Base-by-base conservation (phyloP, 1,284 basidiomycete species). In the Clitocybe nebularis region DNA sequence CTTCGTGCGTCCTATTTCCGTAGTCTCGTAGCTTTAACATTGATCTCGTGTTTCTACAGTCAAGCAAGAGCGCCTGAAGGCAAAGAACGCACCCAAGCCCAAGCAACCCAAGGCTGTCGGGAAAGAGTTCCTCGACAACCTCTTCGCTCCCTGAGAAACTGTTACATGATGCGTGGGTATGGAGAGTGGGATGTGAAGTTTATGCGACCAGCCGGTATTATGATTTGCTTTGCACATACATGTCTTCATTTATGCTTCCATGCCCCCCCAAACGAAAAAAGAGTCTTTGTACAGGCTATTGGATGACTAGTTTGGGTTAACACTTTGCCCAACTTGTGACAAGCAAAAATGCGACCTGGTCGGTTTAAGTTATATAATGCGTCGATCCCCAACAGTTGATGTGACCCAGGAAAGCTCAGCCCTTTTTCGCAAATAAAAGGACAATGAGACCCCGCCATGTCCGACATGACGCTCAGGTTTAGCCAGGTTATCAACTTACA, bases 51-150 rank as follows among this genome's bases (percentile, higher is more conserved):
- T 13, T 35, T 47, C n/a, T 51, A 40, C 52, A 86, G 83, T 84
- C 71, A 88, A 83, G 66, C 81, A 92, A 59, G 85, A 89, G 63
- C 84, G 85, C 58, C 61, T 79, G 49, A 79, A 79, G 56, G 80
- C 80, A 64, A 80, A 82, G 67, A 74, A 70, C 55, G 74, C 72
- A 56, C 79, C 80, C 71, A 79, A 79, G 67, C 60, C 72, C 51
- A 81, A 78, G 62, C 69, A 74, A 36, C 70, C 70, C 54, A 70
- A 67, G 49, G 72, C 82, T 49, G 90, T 90, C 52, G 83, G 87
- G 65, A 83, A 92, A 69, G 77, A 80, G 48, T 97, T 96, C 90
- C 72, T 93, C 64, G 76, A 77, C 56, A 92, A 79, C 54, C 81
- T 97, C 62, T 83, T 89, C 56, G 82, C 93, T 66, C 82, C 89